These are phyloP conservation scores for Scutellaria barbata DNA, from an alignment of 257 asterid species.

Conservation along the genomic window DNA sequence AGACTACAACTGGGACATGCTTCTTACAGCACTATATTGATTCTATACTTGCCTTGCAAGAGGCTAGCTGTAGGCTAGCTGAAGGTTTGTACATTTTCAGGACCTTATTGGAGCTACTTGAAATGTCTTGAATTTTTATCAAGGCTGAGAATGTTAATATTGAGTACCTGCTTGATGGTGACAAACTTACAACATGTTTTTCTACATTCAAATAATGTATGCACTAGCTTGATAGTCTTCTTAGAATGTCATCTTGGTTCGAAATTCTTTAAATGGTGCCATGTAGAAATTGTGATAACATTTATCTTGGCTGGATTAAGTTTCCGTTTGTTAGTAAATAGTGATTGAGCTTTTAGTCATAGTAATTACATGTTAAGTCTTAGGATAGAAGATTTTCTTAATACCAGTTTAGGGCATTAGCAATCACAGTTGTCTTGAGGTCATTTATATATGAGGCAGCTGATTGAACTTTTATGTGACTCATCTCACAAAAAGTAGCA, in stretches of 20 bases:
- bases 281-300: background rate
- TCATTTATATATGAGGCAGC: constrained; percentile 4
- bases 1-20: constrained; percentile 82
- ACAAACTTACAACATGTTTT: background rate
- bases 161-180: constrained; percentile 18
- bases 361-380: background rate
- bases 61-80: constrained; percentile 66
- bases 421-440: constrained; percentile 6
- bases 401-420: constrained; percentile 14
- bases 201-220: background rate
- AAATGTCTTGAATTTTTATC: constrained; percentile 22
- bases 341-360: background rate
- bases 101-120: constrained; percentile 33
- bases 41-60: constrained; percentile 93
- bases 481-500: background rate
- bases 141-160: constrained; percentile 12
- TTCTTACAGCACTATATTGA: constrained; percentile 91
- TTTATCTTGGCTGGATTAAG: constrained; percentile 21
- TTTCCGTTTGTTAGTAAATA: background rate
- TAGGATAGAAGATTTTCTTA: constrained; percentile 6
- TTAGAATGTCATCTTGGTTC: constrained; percentile 15
- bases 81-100: constrained; percentile 66
- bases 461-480: background rate
- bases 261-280: constrained; percentile 18
- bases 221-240: constrained; percentile 10